A percentile compares a stretch with the other conserved stretches of the same genome.
These are phyloP conservation scores for Pyrenochaeta sp. DNA, from an alignment of 2,329 filamentous ascomycete genomes.

Conservation along the genomic window DNA sequence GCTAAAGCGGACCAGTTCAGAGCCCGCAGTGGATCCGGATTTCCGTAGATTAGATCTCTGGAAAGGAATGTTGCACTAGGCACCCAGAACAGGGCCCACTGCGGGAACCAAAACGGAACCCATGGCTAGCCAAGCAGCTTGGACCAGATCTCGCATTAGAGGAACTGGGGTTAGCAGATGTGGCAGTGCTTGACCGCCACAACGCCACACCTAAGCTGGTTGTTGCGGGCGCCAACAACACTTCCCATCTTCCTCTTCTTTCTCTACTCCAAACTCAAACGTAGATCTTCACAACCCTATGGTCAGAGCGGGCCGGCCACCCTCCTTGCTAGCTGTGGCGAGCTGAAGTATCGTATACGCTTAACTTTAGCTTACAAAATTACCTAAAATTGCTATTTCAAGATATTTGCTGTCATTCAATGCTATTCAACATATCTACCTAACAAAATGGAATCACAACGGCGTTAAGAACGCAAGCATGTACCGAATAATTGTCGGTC, in stretches of 20 bases:
- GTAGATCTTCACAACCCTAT: neutral
- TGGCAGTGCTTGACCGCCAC: slow-evolving; percentile 1
- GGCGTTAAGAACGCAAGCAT: no score
- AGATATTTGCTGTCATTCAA: neutral
- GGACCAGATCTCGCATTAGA: slow-evolving; percentile 1
- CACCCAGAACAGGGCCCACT: neutral
- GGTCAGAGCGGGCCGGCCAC: no score
- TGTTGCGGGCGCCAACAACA: neutral
- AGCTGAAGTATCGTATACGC: neutral
- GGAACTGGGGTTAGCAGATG: slow-evolving; percentile 1
- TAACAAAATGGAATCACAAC: no score
- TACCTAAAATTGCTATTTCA: neutral
- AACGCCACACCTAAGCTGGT: slow-evolving; percentile 1
- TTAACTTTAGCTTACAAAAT: slow-evolving; percentile 1
- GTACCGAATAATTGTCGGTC: no score
- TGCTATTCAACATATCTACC: no score
- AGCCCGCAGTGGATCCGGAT: neutral
- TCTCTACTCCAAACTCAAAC: slow-evolving; percentile 1
- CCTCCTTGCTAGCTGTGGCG: no score
- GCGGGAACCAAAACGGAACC: neutral
- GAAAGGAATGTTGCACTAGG: slow-evolving; percentile 1
- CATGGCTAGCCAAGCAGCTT: slow-evolving; percentile 1
- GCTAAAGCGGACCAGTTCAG: neutral
- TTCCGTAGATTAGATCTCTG: slow-evolving; percentile 1
- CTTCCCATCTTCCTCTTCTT: slow-evolving; percentile 1